These are phyloP conservation scores for Cajanus cajan DNA, from an alignment of 306 rosid genomes.

Conservation along the genomic window DNA sequence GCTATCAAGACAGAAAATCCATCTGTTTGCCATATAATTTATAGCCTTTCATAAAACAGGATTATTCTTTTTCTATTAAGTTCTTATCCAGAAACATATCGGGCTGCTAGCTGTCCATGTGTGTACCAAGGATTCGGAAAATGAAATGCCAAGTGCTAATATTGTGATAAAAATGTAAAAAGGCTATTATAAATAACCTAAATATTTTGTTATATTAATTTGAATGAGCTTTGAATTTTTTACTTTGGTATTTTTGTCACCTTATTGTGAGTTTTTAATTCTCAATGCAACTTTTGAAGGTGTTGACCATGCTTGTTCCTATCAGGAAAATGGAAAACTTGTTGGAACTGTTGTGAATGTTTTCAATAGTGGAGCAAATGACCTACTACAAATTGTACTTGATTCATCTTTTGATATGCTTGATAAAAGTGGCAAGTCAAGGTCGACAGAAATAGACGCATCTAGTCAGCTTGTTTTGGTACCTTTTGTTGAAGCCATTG, in stretches of 20 bases:
- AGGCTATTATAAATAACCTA: not conserved
- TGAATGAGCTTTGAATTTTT: slow-evolving; percentile 19
- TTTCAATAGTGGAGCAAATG: slow-evolving; percentile 76
- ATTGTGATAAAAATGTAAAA: not conserved
- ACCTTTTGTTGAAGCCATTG: slow-evolving; percentile 94
- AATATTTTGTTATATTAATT: not conserved
- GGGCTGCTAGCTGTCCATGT: not conserved
- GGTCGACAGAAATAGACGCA: slow-evolving; percentile 44
- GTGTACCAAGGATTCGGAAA: not conserved
- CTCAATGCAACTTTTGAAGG: slow-evolving; percentile 24
- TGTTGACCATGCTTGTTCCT: slow-evolving; percentile 34
- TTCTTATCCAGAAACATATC: not conserved
- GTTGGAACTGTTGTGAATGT: slow-evolving; percentile 75
- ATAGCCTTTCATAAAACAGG: not conserved
- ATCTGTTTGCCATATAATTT: slow-evolving; percentile 24
- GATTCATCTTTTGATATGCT: slow-evolving; percentile 59
- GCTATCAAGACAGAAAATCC: not conserved
- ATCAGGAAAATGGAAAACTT: slow-evolving; percentile 72
- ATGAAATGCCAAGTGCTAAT: slow-evolving; percentile 12
- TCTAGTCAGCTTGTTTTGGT: slow-evolving; percentile 76
- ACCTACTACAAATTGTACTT: slow-evolving; percentile 75
- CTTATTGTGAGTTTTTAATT: slow-evolving; percentile 9
- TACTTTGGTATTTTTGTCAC: not conserved
- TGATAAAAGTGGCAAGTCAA: slow-evolving; percentile 60
- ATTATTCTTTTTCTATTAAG: not conserved